These are phyloP conservation scores for Xylaria digitata DNA, from an alignment of 2,329 filamentous ascomycete species.

Conservation along the genomic window DNA sequence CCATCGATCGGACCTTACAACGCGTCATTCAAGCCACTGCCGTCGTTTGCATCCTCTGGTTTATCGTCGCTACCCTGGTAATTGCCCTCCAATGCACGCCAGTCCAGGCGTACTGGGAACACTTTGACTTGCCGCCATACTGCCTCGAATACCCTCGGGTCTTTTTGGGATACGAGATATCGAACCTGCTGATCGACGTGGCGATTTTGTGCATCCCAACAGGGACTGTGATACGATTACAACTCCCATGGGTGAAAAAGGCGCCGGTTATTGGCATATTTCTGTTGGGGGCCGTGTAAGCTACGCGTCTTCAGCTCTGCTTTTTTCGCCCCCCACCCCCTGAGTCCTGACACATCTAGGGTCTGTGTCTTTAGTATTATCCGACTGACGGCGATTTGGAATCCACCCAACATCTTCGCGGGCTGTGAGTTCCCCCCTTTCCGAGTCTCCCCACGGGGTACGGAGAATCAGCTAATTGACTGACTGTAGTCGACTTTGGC, in stretches of 20 bases:
- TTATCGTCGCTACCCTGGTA: slow-evolving; percentile 19
- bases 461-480: not conserved
- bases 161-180: slow-evolving; percentile 30
- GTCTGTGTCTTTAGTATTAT: slow-evolving; percentile 33
- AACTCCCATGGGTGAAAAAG: slow-evolving; percentile 26
- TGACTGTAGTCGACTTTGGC: slow-evolving; percentile 24
- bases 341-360: slow-evolving; percentile 2
- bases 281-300: slow-evolving; percentile 29
- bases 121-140: slow-evolving; percentile 10
- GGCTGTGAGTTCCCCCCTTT: slow-evolving; percentile 17
- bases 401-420: slow-evolving; percentile 19
- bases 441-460: not conserved
- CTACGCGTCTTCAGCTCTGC: not conserved
- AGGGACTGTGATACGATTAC: slow-evolving; percentile 18
- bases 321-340: not conserved
- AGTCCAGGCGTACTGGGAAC: slow-evolving; percentile 27
- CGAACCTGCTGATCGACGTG: slow-evolving; percentile 35
- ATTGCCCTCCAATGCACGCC: slow-evolving; percentile 26
- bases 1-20: slow-evolving; percentile 3
- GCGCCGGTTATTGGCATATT: slow-evolving; percentile 17
- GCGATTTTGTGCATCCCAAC: slow-evolving; percentile 32
- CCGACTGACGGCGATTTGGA: slow-evolving; percentile 29
- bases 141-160: slow-evolving; percentile 24
- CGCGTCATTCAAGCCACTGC: slow-evolving; percentile 9
- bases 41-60: slow-evolving; percentile 23